Evolutionary conservation across 2,329 filamentous ascomycete genomes (phyloP).

Genomic region (Talaromyces marneffei): DNA sequence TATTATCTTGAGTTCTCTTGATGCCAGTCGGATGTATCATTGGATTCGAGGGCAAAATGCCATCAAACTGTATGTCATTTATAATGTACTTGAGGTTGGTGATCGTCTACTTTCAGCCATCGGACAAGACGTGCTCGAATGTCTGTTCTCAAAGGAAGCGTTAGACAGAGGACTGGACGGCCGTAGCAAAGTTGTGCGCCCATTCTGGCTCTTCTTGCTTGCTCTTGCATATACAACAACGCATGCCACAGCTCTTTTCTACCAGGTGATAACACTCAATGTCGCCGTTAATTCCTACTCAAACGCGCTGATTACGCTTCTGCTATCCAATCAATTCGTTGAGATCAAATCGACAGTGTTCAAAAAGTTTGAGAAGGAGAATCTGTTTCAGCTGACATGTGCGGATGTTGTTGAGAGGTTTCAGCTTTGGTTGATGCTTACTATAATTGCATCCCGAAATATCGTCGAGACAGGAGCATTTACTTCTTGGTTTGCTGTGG

Average conservation of each 20-base stretch:
- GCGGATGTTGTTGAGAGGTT: slow-evolving; percentile 96
- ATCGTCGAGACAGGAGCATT: slow-evolving; percentile 91
- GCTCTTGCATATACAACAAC: slow-evolving; percentile 81
- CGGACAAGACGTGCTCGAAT: slow-evolving; percentile 93
- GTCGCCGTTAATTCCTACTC: slow-evolving; percentile 98
- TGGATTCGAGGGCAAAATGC: slow-evolving; percentile 92
- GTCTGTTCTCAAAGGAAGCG: slow-evolving; percentile 87
- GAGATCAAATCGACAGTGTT: slow-evolving; percentile 98
- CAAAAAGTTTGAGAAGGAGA: slow-evolving; percentile 98
- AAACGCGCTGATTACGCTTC: slow-evolving; percentile 83
- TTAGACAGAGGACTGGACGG: slow-evolving; percentile 82
- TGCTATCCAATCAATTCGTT: slow-evolving; percentile 97
- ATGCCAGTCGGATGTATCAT: slow-evolving; percentile 97
- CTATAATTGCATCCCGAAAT: slow-evolving; percentile 93
- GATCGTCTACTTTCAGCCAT: slow-evolving; percentile 86
- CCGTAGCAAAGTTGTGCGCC: slow-evolving; percentile 81
- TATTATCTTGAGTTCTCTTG: slow-evolving; percentile 77
- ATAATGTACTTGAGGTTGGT: slow-evolving; percentile 87
- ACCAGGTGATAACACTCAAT: slow-evolving; percentile 95
- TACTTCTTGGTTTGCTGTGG: slow-evolving; percentile 45
- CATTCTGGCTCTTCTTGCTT: slow-evolving; percentile 84
- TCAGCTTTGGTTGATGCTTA: slow-evolving; percentile 93
- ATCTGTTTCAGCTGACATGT: slow-evolving; percentile 91
- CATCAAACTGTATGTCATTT: slow-evolving; percentile 98
- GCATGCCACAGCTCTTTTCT: slow-evolving; percentile 85